Percentiles rank a stretch among this genome's conserved stretches.
These are phyloP conservation scores for Geotrichum ghanense DNA, from an alignment of 805 yeast species.

Conservation along the genomic window DNA sequence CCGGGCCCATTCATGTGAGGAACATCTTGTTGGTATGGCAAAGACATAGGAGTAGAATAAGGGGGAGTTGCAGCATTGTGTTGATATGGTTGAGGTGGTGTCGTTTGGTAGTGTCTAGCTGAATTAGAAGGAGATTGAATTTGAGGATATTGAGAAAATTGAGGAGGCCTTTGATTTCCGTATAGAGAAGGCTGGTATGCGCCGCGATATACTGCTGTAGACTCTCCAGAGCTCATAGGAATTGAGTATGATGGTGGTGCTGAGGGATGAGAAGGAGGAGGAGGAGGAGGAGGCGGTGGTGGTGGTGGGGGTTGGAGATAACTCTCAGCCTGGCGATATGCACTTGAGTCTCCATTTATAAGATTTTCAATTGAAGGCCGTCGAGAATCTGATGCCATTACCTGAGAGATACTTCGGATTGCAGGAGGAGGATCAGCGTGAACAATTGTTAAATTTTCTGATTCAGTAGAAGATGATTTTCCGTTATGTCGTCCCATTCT, in stretches of 20 bases:
- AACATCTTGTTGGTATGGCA: neutral
- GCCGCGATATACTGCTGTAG: too few relatives aligned
- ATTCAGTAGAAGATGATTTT: too few relatives aligned
- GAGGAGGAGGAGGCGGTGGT: too few relatives aligned
- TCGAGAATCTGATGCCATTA: neutral
- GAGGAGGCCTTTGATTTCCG: neutral
- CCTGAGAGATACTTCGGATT: neutral
- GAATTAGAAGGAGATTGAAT: neutral
- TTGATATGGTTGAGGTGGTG: neutral
- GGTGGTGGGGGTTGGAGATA: too few relatives aligned
- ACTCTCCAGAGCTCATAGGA: too few relatives aligned
- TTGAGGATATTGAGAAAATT: neutral
- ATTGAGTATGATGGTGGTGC: too few relatives aligned
- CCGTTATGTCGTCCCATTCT: too few relatives aligned
- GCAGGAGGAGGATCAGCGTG: neutral
- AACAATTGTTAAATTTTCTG: too few relatives aligned
- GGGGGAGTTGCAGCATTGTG: neutral
- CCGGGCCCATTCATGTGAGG: too few relatives aligned
- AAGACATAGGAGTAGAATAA: neutral
- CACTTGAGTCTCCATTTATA: neutral
- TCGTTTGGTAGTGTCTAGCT: neutral
- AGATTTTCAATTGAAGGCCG: neutral
- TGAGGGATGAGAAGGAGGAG: too few relatives aligned
- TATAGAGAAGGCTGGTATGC: too few relatives aligned
- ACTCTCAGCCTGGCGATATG: too few relatives aligned